phyloP scores from a whole-genome alignment of 23 red algal genomes.

The Gracilariopsis chorda region DNA sequence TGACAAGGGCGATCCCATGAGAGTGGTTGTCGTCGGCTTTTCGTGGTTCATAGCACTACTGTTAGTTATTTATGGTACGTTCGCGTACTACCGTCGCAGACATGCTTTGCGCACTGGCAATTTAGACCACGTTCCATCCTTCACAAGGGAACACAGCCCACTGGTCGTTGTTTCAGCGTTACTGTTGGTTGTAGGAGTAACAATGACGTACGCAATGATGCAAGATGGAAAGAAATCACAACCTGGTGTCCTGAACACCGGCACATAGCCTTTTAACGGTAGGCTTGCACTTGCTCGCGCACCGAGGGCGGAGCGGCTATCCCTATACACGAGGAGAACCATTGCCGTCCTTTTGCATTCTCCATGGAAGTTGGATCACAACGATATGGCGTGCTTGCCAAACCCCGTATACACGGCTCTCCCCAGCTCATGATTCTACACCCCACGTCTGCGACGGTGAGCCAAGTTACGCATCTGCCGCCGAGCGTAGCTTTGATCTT shows the following conservation, averaged over 20 bases:
- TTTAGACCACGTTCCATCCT: conserved; percentile 12
- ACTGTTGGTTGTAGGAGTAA: conserved; percentile 30
- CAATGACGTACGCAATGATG: conserved; percentile 26
- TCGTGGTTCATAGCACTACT: conserved; percentile 81
- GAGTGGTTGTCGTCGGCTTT: conserved; percentile 66
- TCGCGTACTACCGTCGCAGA: conserved; percentile 73
- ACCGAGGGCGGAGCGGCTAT: no score
- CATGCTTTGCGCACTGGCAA: conserved; percentile 61
- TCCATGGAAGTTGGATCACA: no score
- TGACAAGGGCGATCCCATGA: conserved; percentile 9
- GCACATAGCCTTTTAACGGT: no score
- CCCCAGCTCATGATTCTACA: no score
- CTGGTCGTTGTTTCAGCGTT: conserved; percentile 27
- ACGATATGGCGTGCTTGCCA: no score
- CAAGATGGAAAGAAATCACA: not conserved
- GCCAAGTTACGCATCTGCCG: no score
- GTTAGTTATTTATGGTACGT: conserved; percentile 72
- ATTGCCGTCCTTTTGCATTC: no score
- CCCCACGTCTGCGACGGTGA: no score
- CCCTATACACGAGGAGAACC: no score
- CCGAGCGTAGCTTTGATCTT: no score
- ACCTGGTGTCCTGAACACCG: not conserved
- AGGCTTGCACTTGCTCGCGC: no score
- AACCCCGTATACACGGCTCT: no score
- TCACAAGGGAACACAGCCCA: conserved; percentile 39